Evolutionary conservation across 179 eudicot genomes (phyloP), one percentile per base, ranked within the genome.

Genomic region (Silene noctiflora): DNA sequence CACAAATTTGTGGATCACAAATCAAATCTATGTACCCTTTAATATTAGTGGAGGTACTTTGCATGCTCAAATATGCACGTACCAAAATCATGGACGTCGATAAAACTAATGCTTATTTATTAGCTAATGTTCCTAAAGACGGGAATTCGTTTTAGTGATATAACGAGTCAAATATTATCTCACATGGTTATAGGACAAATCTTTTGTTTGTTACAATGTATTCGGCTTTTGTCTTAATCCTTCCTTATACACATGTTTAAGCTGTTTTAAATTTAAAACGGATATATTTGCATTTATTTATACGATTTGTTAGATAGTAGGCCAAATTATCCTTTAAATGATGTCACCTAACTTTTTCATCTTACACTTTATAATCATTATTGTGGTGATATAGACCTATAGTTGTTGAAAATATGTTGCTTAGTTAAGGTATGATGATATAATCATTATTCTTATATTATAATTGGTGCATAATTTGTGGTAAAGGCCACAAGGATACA

Each of bases 1-100:
- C n/a, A n/a, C n/a, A n/a, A n/a, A 60, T 21, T 60, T 20, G 65
- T 60, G 65, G 65, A 60, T 60, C 29, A 60, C 29, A 60, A 19
- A 60, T 60, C 65, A 20, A 60, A 19, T 21, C 27, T 60, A 60
- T 10, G 13, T 20, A 60, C 4, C 3, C 13, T 21, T 20, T 60
- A 60, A 60, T 66, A 59, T 66, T 29, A 66, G 69, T 29, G 69
- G 69, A 6, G 69, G 69, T 66, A 66, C 46, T 29, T 66, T 7
- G 65, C 16, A 60, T 60, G 65, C 27, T 60, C 25, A 60, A 60
- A 60, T 60, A 21, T 22, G 65, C 65, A 60, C 65, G 24, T 60
- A 21, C 65, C 22, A 8, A 60, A 51, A 51, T 51, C 12, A 60
- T 60, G 65, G 65, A 60, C 65, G 65, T 59, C 13, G 12, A 59